phyloP scores from a whole-genome alignment of 805 yeast species.

The Yarrowia hollandica region DNA sequence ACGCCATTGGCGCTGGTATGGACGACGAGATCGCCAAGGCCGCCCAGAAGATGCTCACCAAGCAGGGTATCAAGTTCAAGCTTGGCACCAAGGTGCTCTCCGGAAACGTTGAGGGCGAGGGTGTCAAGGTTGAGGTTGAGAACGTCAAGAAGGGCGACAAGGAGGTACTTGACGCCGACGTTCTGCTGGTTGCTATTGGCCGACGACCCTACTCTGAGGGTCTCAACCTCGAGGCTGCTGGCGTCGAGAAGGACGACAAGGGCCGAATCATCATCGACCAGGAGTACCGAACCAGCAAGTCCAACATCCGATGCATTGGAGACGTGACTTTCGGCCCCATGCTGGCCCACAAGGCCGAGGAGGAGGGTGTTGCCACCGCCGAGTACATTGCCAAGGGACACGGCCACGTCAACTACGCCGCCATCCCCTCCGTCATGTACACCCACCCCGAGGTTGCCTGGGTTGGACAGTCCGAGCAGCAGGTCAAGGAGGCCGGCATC shows the following conservation, averaged over 20 bases:
- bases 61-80: slow-evolving; percentile 95
- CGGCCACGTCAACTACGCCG: slow-evolving; percentile 98
- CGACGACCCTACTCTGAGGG: slow-evolving; percentile 97
- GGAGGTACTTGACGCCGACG: slow-evolving; percentile 83
- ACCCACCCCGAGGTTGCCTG: slow-evolving; percentile 99
- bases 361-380: slow-evolving; percentile 98
- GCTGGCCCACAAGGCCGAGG: slow-evolving; percentile 99
- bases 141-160: slow-evolving; percentile 82
- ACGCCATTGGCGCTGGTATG: slow-evolving; percentile 96
- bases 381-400: slow-evolving; percentile 90
- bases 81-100: slow-evolving; percentile 85
- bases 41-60: slow-evolving; percentile 83
- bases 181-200: slow-evolving; percentile 94
- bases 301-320: slow-evolving; percentile 96
- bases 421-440: slow-evolving; percentile 98
- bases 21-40: slow-evolving; percentile 91
- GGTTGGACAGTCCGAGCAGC: slow-evolving; percentile 97
- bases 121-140: slow-evolving; percentile 84
- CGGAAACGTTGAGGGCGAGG: slow-evolving; percentile 86
- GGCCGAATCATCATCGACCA: slow-evolving; percentile 94
- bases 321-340: slow-evolving; percentile 98
- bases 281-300: slow-evolving; percentile 86
- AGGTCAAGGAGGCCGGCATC: slow-evolving; percentile 88
- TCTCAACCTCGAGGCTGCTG: slow-evolving; percentile 81
- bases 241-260: slow-evolving; percentile 84